Evolutionary conservation across 2,329 filamentous ascomycete species (phyloP).

Genomic region (Cercospora sp.): DNA sequence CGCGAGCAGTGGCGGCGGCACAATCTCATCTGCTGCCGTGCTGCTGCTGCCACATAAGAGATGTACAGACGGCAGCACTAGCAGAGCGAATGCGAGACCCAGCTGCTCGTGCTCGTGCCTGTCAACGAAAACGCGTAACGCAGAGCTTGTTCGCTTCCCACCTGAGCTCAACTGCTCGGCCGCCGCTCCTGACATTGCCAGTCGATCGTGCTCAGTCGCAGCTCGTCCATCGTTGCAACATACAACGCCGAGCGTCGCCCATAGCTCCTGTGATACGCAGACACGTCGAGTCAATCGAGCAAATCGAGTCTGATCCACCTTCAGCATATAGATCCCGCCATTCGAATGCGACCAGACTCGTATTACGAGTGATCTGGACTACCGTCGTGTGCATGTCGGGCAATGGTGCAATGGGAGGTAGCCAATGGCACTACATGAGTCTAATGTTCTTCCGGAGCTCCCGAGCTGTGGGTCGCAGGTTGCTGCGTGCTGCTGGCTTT

Average conservation of each 20-base stretch:
- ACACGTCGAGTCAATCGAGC: not conserved
- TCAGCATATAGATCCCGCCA: not conserved
- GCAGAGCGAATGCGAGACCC: constrained; percentile 4
- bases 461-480: not conserved
- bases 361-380: not conserved
- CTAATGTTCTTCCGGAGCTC: not conserved
- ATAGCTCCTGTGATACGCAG: not conserved
- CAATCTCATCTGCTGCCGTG: not conserved
- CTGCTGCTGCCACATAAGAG: constrained; percentile 6
- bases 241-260: not conserved
- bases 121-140: constrained; percentile 9
- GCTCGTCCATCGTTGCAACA: not conserved
- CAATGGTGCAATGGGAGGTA: not conserved
- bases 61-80: constrained; percentile 8
- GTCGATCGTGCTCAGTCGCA: not conserved
- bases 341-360: not conserved
- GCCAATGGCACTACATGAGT: not conserved
- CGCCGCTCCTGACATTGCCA: constrained; percentile 15
- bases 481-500: not conserved
- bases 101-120: constrained; percentile 10
- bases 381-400: not conserved
- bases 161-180: constrained; percentile 14
- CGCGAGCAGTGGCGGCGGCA: not conserved
- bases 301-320: not conserved
- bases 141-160: constrained; percentile 13